phyloP scores from a whole-genome alignment of 192 early-diverging fungal genomes.

The Coemansia sp. region DNA sequence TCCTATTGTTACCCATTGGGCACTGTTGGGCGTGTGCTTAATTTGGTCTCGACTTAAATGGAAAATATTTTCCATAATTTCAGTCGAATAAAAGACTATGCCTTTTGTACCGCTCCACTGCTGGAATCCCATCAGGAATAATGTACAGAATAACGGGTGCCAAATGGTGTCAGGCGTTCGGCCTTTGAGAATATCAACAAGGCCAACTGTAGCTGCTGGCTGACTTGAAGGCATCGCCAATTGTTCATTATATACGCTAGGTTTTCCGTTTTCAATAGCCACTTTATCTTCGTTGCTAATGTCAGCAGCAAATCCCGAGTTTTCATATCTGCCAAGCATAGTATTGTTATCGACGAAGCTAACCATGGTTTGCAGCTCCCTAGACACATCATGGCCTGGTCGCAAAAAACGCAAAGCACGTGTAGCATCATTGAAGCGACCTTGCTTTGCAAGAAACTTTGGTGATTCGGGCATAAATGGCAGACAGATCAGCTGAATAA shows the following conservation, averaged over 20 bases:
- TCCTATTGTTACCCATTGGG: constrained; percentile 49
- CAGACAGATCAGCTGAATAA: constrained; percentile 56
- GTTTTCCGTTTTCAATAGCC: neutral
- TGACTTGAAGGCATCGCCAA: too few relatives aligned
- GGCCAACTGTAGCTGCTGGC: constrained; percentile 9
- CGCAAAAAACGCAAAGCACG: constrained; percentile 57
- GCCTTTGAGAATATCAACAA: constrained; percentile 42
- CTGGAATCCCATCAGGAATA: constrained; percentile 72
- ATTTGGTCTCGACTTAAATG: constrained; percentile 39
- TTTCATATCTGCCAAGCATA: neutral
- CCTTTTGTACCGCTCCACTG: constrained; percentile 84
- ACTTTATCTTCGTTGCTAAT: constrained; percentile 5
- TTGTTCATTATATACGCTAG: neutral
- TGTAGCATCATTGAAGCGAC: constrained; percentile 55
- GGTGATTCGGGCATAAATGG: constrained; percentile 77
- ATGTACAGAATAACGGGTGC: constrained; percentile 59
- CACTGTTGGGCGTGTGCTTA: constrained; percentile 41
- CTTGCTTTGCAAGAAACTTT: constrained; percentile 58
- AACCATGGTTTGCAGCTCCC: constrained; percentile 60
- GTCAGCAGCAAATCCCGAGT: constrained; percentile 12
- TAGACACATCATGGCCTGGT: constrained; percentile 48
- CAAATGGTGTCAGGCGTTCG: constrained; percentile 56
- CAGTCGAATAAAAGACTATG: constrained; percentile 80
- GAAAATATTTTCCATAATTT: constrained; percentile 65
- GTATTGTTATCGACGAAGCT: constrained; percentile 1